Evolutionary conservation across 805 yeast genomes (phyloP).

Genomic region (Barnettozyma vustinii): DNA sequence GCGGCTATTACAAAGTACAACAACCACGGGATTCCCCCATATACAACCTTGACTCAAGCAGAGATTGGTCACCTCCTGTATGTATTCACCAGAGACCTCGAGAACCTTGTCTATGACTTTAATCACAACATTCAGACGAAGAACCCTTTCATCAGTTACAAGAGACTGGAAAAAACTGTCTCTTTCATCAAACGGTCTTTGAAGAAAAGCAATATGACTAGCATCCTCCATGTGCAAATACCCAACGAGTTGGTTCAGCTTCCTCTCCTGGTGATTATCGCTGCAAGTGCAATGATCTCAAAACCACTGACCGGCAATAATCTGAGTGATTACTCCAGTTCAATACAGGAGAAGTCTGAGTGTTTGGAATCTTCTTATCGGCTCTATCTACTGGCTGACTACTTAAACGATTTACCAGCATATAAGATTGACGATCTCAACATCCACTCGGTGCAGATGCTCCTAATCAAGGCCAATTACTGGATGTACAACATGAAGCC

Average conservation of each 20-base stretch:
- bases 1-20: slow-evolving; percentile 9
- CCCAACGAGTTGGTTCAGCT: slow-evolving; percentile 13
- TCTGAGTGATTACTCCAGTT: slow-evolving; percentile 8
- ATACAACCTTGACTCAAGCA: slow-evolving; percentile 5
- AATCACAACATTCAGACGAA: slow-evolving; percentile 17
- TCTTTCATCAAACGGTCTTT: slow-evolving; percentile 6
- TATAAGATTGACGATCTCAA: slow-evolving; percentile 14
- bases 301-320: slow-evolving; percentile 17
- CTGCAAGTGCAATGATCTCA: slow-evolving; percentile 17
- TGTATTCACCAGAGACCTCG: slow-evolving; percentile 9
- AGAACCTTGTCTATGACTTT: slow-evolving; percentile 11
- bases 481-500: slow-evolving; percentile 24
- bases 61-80: slow-evolving; percentile 7
- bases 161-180: slow-evolving; percentile 9
- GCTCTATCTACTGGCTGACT: slow-evolving; percentile 11
- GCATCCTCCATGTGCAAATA: slow-evolving; percentile 9
- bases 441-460: slow-evolving; percentile 14
- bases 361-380: slow-evolving; percentile 7
- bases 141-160: slow-evolving; percentile 17
- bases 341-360: slow-evolving; percentile 11
- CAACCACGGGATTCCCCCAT: slow-evolving; percentile 7
- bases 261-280: slow-evolving; percentile 11
- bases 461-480: slow-evolving; percentile 15
- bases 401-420: slow-evolving; percentile 10
- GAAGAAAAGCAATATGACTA: background rate